Conservation (phyloP, 2,329 filamentous ascomycete species). For the Phoma sp. region DNA sequence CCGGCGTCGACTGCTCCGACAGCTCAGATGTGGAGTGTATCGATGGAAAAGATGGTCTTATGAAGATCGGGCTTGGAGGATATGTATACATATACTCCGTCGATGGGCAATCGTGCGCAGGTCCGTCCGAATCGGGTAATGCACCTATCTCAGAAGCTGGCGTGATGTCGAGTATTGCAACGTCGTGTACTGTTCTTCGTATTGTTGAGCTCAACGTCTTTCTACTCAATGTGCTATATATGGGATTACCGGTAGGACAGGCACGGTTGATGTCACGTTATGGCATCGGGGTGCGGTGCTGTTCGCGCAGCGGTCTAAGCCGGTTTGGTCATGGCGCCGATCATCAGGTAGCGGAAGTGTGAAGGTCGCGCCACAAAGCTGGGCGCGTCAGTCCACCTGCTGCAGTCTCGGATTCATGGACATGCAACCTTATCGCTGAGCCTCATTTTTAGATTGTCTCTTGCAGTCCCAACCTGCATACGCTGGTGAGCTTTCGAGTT, state of each 20-base stretch:
- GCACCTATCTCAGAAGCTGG: slow-evolving; percentile 18
- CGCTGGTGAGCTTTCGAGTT: background rate
- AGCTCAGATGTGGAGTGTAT: slow-evolving; percentile 8
- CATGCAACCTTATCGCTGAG: slow-evolving; percentile 13
- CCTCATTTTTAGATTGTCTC: slow-evolving; percentile 1
- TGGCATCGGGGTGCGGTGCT: slow-evolving; percentile 12
- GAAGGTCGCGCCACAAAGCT: slow-evolving; percentile 32
- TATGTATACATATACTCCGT: slow-evolving; percentile 9
- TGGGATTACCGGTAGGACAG: background rate
- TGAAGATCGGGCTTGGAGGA: slow-evolving; percentile 10
- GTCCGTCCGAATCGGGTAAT: slow-evolving; percentile 21
- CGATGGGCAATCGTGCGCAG: slow-evolving; percentile 1
- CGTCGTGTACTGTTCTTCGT: slow-evolving; percentile 4
- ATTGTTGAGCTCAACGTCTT: background rate
- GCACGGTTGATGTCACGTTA: slow-evolving; percentile 23
- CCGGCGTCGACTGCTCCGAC: slow-evolving; percentile 4
- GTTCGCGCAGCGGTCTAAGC: slow-evolving; percentile 8
- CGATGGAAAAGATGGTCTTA: slow-evolving; percentile 8
- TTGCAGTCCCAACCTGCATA: slow-evolving; percentile 1
- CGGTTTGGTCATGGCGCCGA: slow-evolving; percentile 20
- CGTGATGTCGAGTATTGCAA: slow-evolving; percentile 3
- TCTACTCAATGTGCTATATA: slow-evolving; percentile 1
- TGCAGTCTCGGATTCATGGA: background rate
- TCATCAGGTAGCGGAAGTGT: slow-evolving; percentile 22
- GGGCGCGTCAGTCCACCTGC: slow-evolving; percentile 28